Conservation (phyloP, 495 filamentous ascomycete genomes). For the Jackrogersella minutella region DNA sequence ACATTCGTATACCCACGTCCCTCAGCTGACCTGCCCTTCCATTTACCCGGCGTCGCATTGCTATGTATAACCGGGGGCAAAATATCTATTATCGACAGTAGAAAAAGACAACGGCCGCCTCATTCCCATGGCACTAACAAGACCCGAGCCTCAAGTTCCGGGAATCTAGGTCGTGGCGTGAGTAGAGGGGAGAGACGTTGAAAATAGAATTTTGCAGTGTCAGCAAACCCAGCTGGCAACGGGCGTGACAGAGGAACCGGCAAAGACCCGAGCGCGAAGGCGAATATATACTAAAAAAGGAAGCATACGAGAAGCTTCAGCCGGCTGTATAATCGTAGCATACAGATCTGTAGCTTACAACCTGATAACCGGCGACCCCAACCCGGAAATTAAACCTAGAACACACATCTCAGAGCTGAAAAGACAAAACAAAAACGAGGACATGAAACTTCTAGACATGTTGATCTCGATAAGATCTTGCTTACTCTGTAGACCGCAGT, state of each 20-base stretch:
- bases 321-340: neutral
- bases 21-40: constrained; percentile 1
- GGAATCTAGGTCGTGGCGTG: neutral
- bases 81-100: neutral
- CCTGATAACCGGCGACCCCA: neutral
- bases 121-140: neutral
- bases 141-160: constrained; percentile 3
- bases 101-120: neutral
- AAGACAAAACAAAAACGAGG: too few species aligned
- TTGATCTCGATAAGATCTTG: constrained; percentile 22
- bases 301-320: neutral
- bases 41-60: neutral
- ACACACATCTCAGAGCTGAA: constrained; percentile 9
- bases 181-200: neutral
- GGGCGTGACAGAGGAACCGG: neutral
- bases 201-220: neutral
- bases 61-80: neutral
- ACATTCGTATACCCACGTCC: neutral
- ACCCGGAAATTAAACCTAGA: neutral
- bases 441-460: neutral
- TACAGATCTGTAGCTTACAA: too few species aligned
- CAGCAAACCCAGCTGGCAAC: neutral
- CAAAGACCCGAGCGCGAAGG: neutral
- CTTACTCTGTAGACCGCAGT: neutral
- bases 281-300: neutral